These are phyloP conservation scores for Colletotrichum sojae DNA, from an alignment of 2,329 filamentous ascomycete species.

Conservation along the genomic window DNA sequence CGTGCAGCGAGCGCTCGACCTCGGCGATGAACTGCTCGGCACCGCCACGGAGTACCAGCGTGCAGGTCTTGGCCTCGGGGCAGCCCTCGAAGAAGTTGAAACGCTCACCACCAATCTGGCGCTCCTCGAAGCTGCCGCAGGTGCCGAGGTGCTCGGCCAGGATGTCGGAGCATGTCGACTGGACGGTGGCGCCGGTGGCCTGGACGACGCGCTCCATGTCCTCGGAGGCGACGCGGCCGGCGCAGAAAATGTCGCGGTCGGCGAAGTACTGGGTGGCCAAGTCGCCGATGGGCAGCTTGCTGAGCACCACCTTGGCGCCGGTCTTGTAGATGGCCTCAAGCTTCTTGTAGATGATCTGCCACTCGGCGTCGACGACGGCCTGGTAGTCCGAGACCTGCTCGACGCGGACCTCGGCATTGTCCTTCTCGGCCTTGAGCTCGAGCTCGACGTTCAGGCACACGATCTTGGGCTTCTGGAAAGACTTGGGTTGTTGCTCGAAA, in stretches of 20 bases:
- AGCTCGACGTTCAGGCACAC: slow-evolving; percentile 98
- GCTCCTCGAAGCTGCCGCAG: slow-evolving; percentile 92
- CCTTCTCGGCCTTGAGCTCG: slow-evolving; percentile 98
- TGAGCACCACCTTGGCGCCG: slow-evolving; percentile 96
- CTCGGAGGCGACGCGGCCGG: slow-evolving; percentile 89
- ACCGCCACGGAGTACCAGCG: slow-evolving; percentile 92
- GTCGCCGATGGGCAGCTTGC: slow-evolving; percentile 97
- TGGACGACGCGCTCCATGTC: slow-evolving; percentile 97
- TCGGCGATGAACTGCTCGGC: slow-evolving; percentile 99
- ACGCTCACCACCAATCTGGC: slow-evolving; percentile 95
- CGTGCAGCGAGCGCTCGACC: slow-evolving; percentile 96
- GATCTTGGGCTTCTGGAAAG: slow-evolving; percentile 94
- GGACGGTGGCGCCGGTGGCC: slow-evolving; percentile 90
- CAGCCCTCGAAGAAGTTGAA: slow-evolving; percentile 99
- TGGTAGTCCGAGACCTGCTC: slow-evolving; percentile 99
- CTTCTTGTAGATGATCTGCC: slow-evolving; percentile 99
- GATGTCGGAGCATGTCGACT: slow-evolving; percentile 98
- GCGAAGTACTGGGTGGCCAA: slow-evolving; percentile 98
- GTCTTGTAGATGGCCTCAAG: slow-evolving; percentile 95
- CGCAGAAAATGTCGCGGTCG: slow-evolving; percentile 98
- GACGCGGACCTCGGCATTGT: slow-evolving; percentile 97
- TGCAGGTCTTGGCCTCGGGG: slow-evolving; percentile 96
- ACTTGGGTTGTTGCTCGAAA: slow-evolving; percentile 99
- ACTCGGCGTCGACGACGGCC: slow-evolving; percentile 98
- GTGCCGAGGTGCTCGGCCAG: slow-evolving; percentile 89